Conservation (phyloP, 2,329 filamentous ascomycete genomes). For the Alternaria sp. region DNA sequence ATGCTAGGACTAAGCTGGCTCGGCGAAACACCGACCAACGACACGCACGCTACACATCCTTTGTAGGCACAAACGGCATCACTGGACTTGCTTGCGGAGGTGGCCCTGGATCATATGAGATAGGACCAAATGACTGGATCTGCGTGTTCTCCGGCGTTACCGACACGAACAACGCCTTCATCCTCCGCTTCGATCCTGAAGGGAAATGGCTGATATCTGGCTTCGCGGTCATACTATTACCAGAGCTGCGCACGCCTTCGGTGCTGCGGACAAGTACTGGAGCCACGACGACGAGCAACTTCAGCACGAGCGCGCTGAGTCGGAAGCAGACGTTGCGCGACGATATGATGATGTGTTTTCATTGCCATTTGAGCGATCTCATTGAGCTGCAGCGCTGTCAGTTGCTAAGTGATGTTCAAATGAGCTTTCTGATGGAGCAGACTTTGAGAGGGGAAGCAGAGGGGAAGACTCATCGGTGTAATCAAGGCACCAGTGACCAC, state of each 20-base stretch:
- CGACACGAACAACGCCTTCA: slow-evolving; percentile 17
- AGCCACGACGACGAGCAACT: not conserved
- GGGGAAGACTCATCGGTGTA: slow-evolving; percentile 8
- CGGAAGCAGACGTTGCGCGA: not conserved
- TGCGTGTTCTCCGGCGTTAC: slow-evolving; percentile 18
- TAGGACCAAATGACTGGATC: slow-evolving; percentile 13
- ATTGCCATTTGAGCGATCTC: slow-evolving; percentile 25
- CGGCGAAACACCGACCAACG: slow-evolving; percentile 11
- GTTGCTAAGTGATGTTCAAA: slow-evolving; percentile 14
- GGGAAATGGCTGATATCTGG: slow-evolving; percentile 18
- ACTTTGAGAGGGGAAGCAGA: slow-evolving; percentile 4
- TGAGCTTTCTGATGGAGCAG: slow-evolving; percentile 16
- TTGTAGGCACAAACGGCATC: slow-evolving; percentile 19
- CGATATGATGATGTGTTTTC: slow-evolving; percentile 16
- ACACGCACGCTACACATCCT: slow-evolving; percentile 15
- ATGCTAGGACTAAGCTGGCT: not conserved
- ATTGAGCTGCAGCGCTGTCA: slow-evolving; percentile 23
- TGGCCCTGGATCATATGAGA: slow-evolving; percentile 6
- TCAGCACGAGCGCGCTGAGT: not conserved
- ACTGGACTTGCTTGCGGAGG: slow-evolving; percentile 18
- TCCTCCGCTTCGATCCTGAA: slow-evolving; percentile 4
- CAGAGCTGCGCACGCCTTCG: slow-evolving; percentile 11
- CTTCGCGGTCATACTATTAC: slow-evolving; percentile 16
- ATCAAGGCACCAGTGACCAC: not conserved
- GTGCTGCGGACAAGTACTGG: not conserved